A percentile compares a stretch with the other conserved stretches of the same genome.
phyloP scores from a whole-genome alignment of 1,139 yeast genomes.

The Candida labiduridarum region DNA sequence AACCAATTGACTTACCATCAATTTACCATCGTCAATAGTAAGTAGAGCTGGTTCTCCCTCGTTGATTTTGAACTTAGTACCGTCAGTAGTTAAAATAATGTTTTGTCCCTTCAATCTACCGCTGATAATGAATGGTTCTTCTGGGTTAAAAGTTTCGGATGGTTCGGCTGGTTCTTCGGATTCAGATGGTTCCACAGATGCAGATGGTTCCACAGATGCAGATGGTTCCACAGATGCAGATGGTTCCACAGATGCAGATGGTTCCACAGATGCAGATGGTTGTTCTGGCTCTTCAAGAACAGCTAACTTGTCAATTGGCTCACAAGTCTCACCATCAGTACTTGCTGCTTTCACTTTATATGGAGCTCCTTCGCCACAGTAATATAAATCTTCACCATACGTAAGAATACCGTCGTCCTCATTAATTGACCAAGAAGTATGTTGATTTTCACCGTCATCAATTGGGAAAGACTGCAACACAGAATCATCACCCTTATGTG shows the following conservation, averaged over 20 bases:
- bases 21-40: not conserved
- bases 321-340: not conserved
- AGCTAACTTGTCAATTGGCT: conserved; percentile 6
- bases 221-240: conserved; percentile 3
- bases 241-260: not conserved
- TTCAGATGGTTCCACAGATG: conserved; percentile 1
- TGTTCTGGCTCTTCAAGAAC: not conserved
- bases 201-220: not conserved
- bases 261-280: not conserved
- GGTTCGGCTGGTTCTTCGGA: conserved; percentile 2
- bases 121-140: not conserved
- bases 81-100: not conserved
- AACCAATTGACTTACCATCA: not conserved
- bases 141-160: not conserved
- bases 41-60: not conserved
- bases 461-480: not conserved
- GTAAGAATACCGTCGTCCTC: too few relatives aligned
- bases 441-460: not conserved
- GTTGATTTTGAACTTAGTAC: not conserved
- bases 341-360: too few relatives aligned
- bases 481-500: not conserved
- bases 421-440: not conserved
- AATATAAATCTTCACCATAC: not conserved
- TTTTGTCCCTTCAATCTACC: not conserved
- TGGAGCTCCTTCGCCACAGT: not conserved